A percentile compares a stretch with the other conserved stretches of the same genome.
These are phyloP conservation scores for Tulasnella sp. DNA, from an alignment of 768 basidiomycete genomes.

Conservation along the genomic window DNA sequence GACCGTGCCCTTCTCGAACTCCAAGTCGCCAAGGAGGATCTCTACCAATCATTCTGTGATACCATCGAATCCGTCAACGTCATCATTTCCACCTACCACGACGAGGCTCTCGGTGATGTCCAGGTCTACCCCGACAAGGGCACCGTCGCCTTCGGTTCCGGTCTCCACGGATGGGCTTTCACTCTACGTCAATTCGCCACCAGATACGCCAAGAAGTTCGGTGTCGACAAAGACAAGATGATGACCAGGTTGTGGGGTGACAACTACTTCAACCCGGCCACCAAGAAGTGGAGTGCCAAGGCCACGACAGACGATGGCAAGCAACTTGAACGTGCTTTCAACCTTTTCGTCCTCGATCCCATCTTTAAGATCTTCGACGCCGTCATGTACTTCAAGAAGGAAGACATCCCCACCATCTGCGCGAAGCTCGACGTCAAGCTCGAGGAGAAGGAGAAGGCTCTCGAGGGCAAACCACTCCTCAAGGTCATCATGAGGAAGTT, in stretches of 20 bases:
- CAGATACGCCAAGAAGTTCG: conserved; percentile 97
- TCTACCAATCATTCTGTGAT: conserved; percentile 96
- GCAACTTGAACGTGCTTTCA: conserved; percentile 96
- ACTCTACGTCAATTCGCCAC: conserved; percentile 94
- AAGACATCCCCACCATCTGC: conserved; percentile 71
- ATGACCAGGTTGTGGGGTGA: conserved; percentile 98
- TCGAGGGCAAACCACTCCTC: conserved; percentile 92
- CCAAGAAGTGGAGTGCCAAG: conserved; percentile 93
- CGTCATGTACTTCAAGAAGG: conserved; percentile 99
- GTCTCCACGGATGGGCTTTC: conserved; percentile 99
- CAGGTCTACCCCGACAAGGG: conserved; percentile 99
- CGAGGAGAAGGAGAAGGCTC: conserved; percentile 78
- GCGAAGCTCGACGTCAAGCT: conserved; percentile 97
- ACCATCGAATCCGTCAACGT: conserved; percentile 98
- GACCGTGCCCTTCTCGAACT: conserved; percentile 98
- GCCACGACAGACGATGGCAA: conserved; percentile 73
- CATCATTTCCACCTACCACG: conserved; percentile 96
- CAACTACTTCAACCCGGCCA: conserved; percentile 97
- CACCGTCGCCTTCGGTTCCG: conserved; percentile 97
- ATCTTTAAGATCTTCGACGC: conserved; percentile 98
- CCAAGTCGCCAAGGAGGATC: conserved; percentile 92
- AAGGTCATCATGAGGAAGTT: conserved; percentile 99
- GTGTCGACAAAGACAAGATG: conserved; percentile 98
- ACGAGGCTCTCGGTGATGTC: conserved; percentile 89
- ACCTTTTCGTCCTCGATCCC: conserved; percentile 95